Evolutionary conservation across 2,329 filamentous ascomycete genomes (phyloP).

Genomic region (Talaromyces piceae): DNA sequence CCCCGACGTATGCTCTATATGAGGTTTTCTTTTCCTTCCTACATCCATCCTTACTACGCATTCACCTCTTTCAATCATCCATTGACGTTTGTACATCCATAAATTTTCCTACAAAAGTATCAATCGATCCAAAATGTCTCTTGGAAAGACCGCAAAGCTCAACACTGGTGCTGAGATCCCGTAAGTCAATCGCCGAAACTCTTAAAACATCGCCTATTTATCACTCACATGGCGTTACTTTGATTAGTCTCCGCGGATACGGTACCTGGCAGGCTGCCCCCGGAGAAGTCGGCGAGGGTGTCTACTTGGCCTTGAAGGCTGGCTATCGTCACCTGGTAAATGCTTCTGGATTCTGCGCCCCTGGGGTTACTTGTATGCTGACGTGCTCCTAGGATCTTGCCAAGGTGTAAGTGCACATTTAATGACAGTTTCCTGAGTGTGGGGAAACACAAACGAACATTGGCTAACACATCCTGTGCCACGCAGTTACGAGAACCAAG

Average conservation of each 20-base stretch:
- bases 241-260: constrained; percentile 30
- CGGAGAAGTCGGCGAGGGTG: constrained; percentile 32
- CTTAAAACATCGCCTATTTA: neutral
- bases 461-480: neutral
- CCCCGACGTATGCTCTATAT: neutral
- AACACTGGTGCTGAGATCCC: constrained; percentile 33
- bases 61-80: neutral
- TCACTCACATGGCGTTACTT: neutral
- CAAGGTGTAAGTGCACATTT: constrained; percentile 24
- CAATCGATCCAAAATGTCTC: constrained; percentile 27
- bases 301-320: constrained; percentile 33
- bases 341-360: neutral
- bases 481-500: constrained; percentile 32
- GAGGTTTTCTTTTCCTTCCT: neutral
- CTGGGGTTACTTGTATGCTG: neutral
- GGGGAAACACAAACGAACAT: neutral
- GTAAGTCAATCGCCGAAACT: constrained; percentile 19
- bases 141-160: constrained; percentile 32
- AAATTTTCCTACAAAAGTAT: neutral
- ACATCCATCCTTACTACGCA: neutral
- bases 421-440: neutral
- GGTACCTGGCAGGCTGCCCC: constrained; percentile 36
- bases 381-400: constrained; percentile 27
- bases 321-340: constrained; percentile 35
- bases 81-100: neutral